These are phyloP conservation scores for Hymenoscyphus repandus DNA, from an alignment of 2,329 filamentous ascomycete genomes.

Conservation along the genomic window DNA sequence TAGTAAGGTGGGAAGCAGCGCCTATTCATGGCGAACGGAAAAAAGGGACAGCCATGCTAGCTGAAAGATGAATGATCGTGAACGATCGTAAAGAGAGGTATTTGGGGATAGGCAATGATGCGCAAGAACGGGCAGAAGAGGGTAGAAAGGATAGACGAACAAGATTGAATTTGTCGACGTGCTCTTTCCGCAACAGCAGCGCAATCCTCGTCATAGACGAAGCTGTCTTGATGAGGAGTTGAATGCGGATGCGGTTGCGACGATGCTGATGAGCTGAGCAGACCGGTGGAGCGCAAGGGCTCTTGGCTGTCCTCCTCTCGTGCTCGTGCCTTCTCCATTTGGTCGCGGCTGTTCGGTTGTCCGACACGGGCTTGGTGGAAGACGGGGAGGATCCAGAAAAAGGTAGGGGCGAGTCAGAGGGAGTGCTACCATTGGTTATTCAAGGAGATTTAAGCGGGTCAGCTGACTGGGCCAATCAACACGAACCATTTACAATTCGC, in stretches of 20 bases:
- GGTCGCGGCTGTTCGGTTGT: too few species aligned
- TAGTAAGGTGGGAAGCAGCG: constrained; percentile 19
- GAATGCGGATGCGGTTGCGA: constrained; percentile 3
- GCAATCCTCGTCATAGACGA: constrained; percentile 16
- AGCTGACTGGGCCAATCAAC: too few species aligned
- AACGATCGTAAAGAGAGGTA: constrained; percentile 16
- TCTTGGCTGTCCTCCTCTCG: too few species aligned
- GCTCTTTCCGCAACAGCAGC: constrained; percentile 12
- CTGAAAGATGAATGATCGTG: constrained; percentile 5
- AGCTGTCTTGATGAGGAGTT: constrained; percentile 11
- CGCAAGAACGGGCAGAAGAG: constrained; percentile 24
- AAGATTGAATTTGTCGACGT: constrained; percentile 21
- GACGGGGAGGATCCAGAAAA: too few species aligned
- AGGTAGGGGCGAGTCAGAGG: too few species aligned
- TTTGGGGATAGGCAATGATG: constrained; percentile 14
- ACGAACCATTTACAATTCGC: too few species aligned
- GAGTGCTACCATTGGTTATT: too few species aligned
- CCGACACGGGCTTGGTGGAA: too few species aligned
- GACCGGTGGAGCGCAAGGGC: too few species aligned
- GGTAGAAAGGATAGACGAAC: constrained; percentile 30
- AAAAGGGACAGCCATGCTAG: background rate
- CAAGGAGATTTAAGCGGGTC: too few species aligned
- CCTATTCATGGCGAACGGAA: constrained; percentile 18
- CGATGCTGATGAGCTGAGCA: background rate
- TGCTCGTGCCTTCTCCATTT: too few species aligned